Base-by-base conservation (phyloP, 106 monocot genomes). In the Gastrodia elata region DNA sequence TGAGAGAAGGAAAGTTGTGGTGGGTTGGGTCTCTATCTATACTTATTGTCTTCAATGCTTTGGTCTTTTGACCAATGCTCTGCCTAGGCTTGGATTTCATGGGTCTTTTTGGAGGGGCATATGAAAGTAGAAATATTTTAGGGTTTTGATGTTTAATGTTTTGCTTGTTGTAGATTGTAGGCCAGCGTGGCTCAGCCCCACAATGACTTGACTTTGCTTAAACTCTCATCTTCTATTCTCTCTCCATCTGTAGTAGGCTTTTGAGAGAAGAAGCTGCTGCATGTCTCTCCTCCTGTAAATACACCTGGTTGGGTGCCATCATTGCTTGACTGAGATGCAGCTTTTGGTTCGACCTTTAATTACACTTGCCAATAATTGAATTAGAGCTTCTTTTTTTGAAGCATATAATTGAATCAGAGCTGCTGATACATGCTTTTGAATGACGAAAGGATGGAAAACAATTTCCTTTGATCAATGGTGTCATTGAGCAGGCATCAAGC, bases 91-190 rank as follows among this genome's bases (percentile, higher is more conserved):
- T n/a, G 40, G 39, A 39, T 25, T 26, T 3, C 69, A 39, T 39
- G 18, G 69, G 69, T 26, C 69, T 69, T 26, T 39, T 69, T 40
- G 69, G 69, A 39, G 40, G 36, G 69, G 69, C 26, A 40, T 40
- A 13, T 69, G 40, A 35, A 69, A 69, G 69, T 69, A 40, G 69
- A 69, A 69, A 40, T 40, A 39, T 69, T 69, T 69, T 69, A 69
- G 69, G 39, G 34, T 69, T 35, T 9, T 69, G 40, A 69, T 10
- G 25, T 69, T 69, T 24, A 69, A 69, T 69, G 69, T 26, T 69
- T 67, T 69, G 41, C 69, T 69, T 40, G 6, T 69, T 26, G 24
- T 69, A 26, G 69, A 22, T 40, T 25, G 40, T 41, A 69, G 40
- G 38, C 25, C 38, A 69, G 69, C 41, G 24, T 6, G 24, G 22